Evolutionary conservation across 148 eudicot species (phyloP), one percentile per base, ranked within the genome.

Genomic region (Chenopodium suecicum): DNA sequence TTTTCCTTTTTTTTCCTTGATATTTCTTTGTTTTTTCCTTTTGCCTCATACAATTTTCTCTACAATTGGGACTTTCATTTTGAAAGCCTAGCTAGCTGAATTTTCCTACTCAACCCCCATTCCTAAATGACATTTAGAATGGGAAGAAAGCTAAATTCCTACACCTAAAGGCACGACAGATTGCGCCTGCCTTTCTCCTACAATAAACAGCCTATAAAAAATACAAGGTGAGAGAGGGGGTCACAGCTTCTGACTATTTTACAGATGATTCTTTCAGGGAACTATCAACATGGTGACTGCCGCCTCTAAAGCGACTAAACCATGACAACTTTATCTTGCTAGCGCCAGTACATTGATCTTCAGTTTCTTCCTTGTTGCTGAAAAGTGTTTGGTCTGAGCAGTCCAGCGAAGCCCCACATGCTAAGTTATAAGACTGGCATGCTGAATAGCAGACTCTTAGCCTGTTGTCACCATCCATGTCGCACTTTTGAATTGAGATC

Each of bases 381-480:
- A 95, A 95, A n/a, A 95, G 91, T 76, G 99, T 95, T 87, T 93
- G 98, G 81, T 95, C 99, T 16, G 92, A 95, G 82, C 99, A 95
- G 82, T 95, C 99, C 1, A 95, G 95, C 6, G 99, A 90, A 54
- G 98, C 99, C 32, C 96, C 97, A 67, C 99, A 95, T 29, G 97
- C 99, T 32, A 84, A 44, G 91, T 95, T 95, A 84, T 95, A 95
- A 23, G 97, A 90, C 85, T 90, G 91, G 86, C 99, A 95, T 10
- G 99, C 99, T 19, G 99, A 95, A 83, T 90, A 90, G 88, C 99
- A 95, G 50, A 95, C 99, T 37, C 98, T 84, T 81, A 93, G 87
- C 88, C 99, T 88, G 89, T 95, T 92, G 87, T 95, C 98, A 47
- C 97, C 97, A 62, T 95, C 97, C 76, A 87, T 82, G 86, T 93